phyloP scores from a whole-genome alignment of 805 yeast species.

The Ogataea salicorniae region DNA sequence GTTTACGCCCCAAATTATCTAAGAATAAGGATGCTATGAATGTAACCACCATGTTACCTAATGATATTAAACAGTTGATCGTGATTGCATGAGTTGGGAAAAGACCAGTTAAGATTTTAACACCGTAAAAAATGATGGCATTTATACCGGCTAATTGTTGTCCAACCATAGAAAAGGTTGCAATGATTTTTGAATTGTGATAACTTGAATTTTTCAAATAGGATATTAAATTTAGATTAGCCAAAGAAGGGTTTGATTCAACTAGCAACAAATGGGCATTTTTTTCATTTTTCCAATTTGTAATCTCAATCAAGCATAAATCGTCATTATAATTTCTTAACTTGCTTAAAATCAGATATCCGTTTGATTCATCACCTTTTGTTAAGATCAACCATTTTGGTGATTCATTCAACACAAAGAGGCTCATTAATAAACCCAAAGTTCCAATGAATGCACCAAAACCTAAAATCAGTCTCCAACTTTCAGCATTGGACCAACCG shows the following conservation, averaged over 20 bases:
- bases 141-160: conserved; percentile 95
- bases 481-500: conserved; percentile 52
- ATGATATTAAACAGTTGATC: conserved; percentile 72
- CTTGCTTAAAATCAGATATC: conserved; percentile 31
- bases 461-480: conserved; percentile 73
- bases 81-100: conserved; percentile 68
- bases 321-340: conserved; percentile 25
- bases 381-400: conserved; percentile 70
- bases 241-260: conserved; percentile 19
- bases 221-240: conserved; percentile 26
- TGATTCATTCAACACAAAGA: conserved; percentile 56
- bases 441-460: conserved; percentile 54
- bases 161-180: conserved; percentile 67
- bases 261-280: conserved; percentile 19
- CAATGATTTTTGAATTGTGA: conserved; percentile 54
- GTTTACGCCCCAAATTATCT: conserved; percentile 73
- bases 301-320: conserved; percentile 21
- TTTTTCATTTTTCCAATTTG: conserved; percentile 28
- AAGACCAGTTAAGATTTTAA: conserved; percentile 64
- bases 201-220: conserved; percentile 52
- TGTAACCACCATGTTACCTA: conserved; percentile 71
- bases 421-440: conserved; percentile 38
- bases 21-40: conserved; percentile 67
- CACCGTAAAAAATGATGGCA: conserved; percentile 90
- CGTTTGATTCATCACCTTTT: conserved; percentile 35